phyloP scores from a whole-genome alignment of 2,329 filamentous ascomycete species.

The Fusarium tupiense region DNA sequence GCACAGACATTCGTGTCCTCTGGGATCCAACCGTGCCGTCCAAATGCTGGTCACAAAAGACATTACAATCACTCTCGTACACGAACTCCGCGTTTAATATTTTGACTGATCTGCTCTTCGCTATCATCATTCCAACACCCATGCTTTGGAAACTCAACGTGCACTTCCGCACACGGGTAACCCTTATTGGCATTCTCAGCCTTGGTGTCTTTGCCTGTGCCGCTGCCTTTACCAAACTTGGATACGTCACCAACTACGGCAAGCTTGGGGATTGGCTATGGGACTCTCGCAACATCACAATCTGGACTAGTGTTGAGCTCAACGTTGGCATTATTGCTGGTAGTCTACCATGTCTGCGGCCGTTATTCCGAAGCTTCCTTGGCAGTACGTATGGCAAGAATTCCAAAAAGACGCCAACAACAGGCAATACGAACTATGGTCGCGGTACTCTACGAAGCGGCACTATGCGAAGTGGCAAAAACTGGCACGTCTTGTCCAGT shows the following conservation, averaged over 20 bases:
- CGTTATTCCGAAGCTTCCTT: slow-evolving; percentile 47
- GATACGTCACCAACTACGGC: slow-evolving; percentile 52
- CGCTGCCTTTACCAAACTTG: slow-evolving; percentile 54
- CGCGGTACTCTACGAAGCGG: slow-evolving; percentile 39
- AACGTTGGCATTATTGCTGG: slow-evolving; percentile 52
- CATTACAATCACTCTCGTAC: slow-evolving; percentile 55
- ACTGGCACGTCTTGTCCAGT: slow-evolving; percentile 39
- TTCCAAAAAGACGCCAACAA: slow-evolving; percentile 42
- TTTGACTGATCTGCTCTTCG: slow-evolving; percentile 52
- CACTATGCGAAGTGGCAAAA: slow-evolving; percentile 34
- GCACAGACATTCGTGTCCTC: slow-evolving; percentile 54
- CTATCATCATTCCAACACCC: slow-evolving; percentile 50
- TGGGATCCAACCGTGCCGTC: slow-evolving; percentile 55
- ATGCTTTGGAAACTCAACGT: slow-evolving; percentile 55
- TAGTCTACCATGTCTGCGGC: slow-evolving; percentile 49
- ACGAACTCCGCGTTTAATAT: slow-evolving; percentile 52
- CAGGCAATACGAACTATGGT: slow-evolving; percentile 38
- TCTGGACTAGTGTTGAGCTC: slow-evolving; percentile 55
- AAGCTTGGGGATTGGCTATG: slow-evolving; percentile 54
- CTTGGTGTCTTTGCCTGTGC: slow-evolving; percentile 57
- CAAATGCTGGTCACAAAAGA: slow-evolving; percentile 54
- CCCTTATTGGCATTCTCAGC: slow-evolving; percentile 53
- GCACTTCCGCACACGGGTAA: slow-evolving; percentile 52
- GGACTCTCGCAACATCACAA: slow-evolving; percentile 58
- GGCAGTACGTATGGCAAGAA: slow-evolving; percentile 45